Conservation (phyloP, 2,329 filamentous ascomycete species). For the Colletotrichum costaricense region DNA sequence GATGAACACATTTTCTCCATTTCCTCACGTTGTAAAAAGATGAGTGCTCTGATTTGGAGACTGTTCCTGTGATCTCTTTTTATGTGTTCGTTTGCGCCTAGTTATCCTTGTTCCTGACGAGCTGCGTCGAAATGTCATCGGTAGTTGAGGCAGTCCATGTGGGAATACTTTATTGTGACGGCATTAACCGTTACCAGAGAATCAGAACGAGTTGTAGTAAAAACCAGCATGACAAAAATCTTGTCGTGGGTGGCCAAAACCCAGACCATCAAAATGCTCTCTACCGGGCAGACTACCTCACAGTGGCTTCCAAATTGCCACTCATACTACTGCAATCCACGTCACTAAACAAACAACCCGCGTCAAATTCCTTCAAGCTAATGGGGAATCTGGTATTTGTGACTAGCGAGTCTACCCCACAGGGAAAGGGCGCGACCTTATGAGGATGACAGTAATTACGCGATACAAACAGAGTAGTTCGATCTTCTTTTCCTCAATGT, state of each 20-base stretch:
- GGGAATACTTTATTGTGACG: no score
- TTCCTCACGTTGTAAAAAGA: background rate
- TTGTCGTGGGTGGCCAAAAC: background rate
- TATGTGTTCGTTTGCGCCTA: background rate
- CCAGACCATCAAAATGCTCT: background rate
- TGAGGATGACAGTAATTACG: constrained; percentile 6
- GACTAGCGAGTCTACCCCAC: background rate
- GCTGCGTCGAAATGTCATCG: no score
- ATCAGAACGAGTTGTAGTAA: no score
- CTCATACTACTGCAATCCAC: background rate
- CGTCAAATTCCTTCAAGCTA: background rate
- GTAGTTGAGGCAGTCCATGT: no score
- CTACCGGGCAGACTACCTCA: background rate
- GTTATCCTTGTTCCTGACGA: background rate
- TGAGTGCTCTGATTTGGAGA: background rate
- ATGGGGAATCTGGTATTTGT: background rate
- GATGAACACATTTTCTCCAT: background rate
- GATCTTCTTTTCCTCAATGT: background rate
- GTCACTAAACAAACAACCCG: background rate
- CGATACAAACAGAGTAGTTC: background rate
- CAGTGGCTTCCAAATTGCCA: background rate
- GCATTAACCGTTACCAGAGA: no score
- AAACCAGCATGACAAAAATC: background rate
- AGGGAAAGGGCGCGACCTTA: background rate
- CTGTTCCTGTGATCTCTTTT: background rate